Evolutionary conservation across 768 basidiomycete species (phyloP).

Genomic region (Agrocybe pediades): DNA sequence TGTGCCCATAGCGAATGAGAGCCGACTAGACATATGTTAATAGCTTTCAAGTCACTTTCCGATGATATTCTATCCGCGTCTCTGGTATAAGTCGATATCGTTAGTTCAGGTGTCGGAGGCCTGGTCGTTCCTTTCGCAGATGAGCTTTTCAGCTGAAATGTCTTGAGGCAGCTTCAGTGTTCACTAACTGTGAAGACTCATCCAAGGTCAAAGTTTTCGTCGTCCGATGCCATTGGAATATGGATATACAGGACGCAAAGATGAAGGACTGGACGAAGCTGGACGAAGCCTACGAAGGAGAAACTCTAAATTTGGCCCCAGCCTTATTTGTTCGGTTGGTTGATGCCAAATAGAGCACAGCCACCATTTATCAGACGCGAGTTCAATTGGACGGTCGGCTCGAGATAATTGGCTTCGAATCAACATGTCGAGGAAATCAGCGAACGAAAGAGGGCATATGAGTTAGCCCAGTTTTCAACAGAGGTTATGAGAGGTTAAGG

Average conservation of each 20-base stretch:
- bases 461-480: too few species aligned
- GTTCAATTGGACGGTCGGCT: too few species aligned
- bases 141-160: conserved; percentile 9
- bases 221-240: conserved; percentile 20
- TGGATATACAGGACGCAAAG: not conserved
- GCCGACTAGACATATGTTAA: conserved; percentile 74
- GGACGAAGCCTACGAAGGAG: too few species aligned
- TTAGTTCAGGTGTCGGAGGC: conserved; percentile 69
- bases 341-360: too few species aligned
- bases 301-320: too few species aligned
- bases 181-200: conserved; percentile 50
- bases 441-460: too few species aligned
- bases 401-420: too few species aligned
- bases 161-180: not conserved
- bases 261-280: not conserved
- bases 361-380: too few species aligned
- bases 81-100: conserved; percentile 50
- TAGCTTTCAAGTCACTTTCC: conserved; percentile 34
- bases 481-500: too few species aligned
- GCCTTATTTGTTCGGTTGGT: too few species aligned
- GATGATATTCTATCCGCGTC: conserved; percentile 19
- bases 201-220: conserved; percentile 39
- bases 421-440: too few species aligned
- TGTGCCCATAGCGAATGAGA: conserved; percentile 84
- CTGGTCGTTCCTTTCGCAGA: conserved; percentile 59